A percentile compares a stretch with the other conserved stretches of the same genome.
These are phyloP conservation scores for Cordyceps farinosa DNA, from an alignment of 2,329 filamentous ascomycete species.

Conservation along the genomic window DNA sequence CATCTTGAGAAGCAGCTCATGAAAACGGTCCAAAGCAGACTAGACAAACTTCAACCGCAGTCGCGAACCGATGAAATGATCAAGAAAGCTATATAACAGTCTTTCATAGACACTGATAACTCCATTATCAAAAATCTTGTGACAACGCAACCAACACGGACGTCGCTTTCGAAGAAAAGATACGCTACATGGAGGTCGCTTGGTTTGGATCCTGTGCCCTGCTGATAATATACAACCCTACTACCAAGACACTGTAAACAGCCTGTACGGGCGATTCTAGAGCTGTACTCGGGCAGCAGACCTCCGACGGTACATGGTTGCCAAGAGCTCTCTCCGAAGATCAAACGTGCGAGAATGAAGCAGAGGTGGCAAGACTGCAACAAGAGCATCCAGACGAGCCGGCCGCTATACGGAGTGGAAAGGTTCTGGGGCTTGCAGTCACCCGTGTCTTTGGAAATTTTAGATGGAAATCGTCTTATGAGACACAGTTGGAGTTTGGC, in stretches of 20 bases:
- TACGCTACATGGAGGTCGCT: conserved; percentile 25
- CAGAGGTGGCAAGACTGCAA: conserved; percentile 49
- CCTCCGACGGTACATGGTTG: conserved; percentile 42
- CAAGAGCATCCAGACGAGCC: conserved; percentile 56
- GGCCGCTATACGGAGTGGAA: conserved; percentile 45
- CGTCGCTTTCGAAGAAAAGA: conserved; percentile 18
- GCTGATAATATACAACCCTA: conserved; percentile 54
- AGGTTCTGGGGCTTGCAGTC: conserved; percentile 54
- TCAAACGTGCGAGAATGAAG: conserved; percentile 55
- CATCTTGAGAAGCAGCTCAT: conserved; percentile 30
- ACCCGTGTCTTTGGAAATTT: conserved; percentile 61
- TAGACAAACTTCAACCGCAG: neutral
- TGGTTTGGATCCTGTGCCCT: conserved; percentile 54
- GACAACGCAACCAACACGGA: conserved; percentile 23
- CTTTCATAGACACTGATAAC: conserved; percentile 44
- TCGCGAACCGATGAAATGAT: neutral
- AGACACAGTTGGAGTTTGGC: conserved; percentile 27
- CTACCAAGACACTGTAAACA: conserved; percentile 47
- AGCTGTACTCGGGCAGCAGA: conserved; percentile 50
- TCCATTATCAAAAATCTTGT: conserved; percentile 37
- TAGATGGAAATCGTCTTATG: conserved; percentile 58
- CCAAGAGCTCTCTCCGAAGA: conserved; percentile 52
- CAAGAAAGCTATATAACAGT: neutral
- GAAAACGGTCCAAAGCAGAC: conserved; percentile 26
- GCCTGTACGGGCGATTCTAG: conserved; percentile 62